phyloP scores from a whole-genome alignment of 371 early-diverging fungal genomes.

The Lichtheimia corymbifera region DNA sequence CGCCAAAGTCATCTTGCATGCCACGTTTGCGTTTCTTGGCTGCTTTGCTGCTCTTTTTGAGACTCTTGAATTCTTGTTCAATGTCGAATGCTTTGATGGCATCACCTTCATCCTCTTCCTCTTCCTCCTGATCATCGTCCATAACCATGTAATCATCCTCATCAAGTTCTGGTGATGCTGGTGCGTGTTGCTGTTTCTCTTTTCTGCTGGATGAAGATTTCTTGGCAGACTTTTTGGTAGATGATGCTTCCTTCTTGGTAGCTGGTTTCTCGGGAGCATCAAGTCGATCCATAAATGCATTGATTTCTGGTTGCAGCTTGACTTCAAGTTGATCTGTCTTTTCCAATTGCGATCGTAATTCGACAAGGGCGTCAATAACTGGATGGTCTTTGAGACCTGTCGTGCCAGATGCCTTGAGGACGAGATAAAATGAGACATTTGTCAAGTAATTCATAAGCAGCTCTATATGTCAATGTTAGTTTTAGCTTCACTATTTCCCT shows the following conservation, averaged over 20 bases:
- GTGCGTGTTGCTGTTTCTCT: constrained; percentile 19
- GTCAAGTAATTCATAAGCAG: constrained; percentile 74
- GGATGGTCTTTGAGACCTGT: constrained; percentile 76
- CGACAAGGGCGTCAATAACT: constrained; percentile 78
- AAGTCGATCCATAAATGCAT: constrained; percentile 26
- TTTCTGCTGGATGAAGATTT: constrained; percentile 9
- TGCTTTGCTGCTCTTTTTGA: constrained; percentile 26
- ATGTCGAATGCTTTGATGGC: constrained; percentile 36
- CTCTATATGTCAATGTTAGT: constrained; percentile 15
- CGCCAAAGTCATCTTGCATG: constrained; percentile 75
- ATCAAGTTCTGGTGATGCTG: constrained; percentile 6
- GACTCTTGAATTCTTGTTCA: constrained; percentile 53
- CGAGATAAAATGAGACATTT: constrained; percentile 89
- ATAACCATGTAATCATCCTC: background rate
- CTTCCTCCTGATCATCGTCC: constrained; percentile 1
- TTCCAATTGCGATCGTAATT: constrained; percentile 68
- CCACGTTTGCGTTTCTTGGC: constrained; percentile 52
- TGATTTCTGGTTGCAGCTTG: constrained; percentile 44
- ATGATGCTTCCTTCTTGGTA: background rate
- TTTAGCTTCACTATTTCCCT: background rate
- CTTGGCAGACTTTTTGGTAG: background rate
- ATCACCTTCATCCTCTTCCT: constrained; percentile 35
- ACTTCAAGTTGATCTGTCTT: constrained; percentile 70
- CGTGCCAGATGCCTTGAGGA: constrained; percentile 68
- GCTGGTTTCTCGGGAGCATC: constrained; percentile 14